Base-by-base conservation (phyloP, 257 asterid species). In the Scutellaria galericulata region DNA sequence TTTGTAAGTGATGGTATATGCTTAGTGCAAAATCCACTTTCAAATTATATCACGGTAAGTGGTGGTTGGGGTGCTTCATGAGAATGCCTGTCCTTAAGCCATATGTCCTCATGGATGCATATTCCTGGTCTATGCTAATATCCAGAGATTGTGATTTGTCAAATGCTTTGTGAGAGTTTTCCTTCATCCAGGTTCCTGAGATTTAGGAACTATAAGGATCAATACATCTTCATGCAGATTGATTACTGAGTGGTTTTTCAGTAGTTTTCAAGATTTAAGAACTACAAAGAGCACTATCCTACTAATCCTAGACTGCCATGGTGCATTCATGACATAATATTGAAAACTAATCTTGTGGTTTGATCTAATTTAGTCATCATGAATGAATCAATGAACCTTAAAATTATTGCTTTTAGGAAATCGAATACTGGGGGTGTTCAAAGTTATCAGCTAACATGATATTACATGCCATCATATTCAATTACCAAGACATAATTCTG, bases 61-160 rank as follows among this genome's bases (percentile, higher is more conserved):
- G 72, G 68, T 42, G 24, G 2, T 35, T 51, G 14, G n/a, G 58
- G 52, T 22, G 45, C 56, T 46, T 48, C 68, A 37, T 31, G 42
- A 73, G 64, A 42, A 53, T 76, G 45, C 39, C 40, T 66, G 63
- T 61, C 61, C 58, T 39, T 41, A 5, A 44, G 48, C 53, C 67
- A 51, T 59, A 40, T 45, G 15, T 63, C 72, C 45, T 9, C 40
- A 18, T 53, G 22, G 18, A 44, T 51, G 42, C 6, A 66, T 44
- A 58, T 14, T 15, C 15, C 37, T 20, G 54, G 42, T 66, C 12
- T 60, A 6, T 58, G 75, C 56, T 31, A 35, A 18, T 47, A 14
- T 46, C 50, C 14, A 57, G 58, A 57, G 27, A 56, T 42, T 55
- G 40, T 57, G 50, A 31, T 51, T 41, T 39, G 10, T 18, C n/a